phyloP scores from a whole-genome alignment of 176 grass and related monocot genomes.

The Phragmites australis region DNA sequence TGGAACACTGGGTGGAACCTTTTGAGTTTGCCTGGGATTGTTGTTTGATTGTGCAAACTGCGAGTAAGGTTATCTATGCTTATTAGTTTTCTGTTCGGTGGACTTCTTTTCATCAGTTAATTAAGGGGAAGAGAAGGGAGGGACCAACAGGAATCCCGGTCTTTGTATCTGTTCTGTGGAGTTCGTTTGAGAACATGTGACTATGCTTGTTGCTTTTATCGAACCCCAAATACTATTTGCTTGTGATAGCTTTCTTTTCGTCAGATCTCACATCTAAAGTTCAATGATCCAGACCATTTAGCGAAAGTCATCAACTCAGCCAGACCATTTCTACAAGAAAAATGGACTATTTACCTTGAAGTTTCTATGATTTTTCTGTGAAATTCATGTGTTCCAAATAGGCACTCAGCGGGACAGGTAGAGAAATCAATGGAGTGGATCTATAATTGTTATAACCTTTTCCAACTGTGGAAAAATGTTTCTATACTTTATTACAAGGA shows the following conservation, averaged over 20 bases:
- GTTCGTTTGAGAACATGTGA: not conserved
- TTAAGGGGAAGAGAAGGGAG: not conserved
- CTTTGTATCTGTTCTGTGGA: too few relatives aligned
- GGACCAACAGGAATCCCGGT: constrained; percentile 10
- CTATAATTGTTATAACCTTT: too few relatives aligned
- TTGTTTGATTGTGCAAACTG: constrained; percentile 35
- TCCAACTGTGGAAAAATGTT: too few relatives aligned
- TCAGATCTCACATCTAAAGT: not conserved
- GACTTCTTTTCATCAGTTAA: not conserved
- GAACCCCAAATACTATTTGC: constrained; percentile 17
- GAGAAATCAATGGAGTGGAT: too few relatives aligned
- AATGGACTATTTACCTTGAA: too few relatives aligned
- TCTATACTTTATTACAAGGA: too few relatives aligned
- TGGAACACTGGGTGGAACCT: constrained; percentile 24
- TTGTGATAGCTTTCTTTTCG: not conserved
- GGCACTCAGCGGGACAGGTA: too few relatives aligned
- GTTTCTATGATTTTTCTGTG: too few relatives aligned
- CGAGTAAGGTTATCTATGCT: constrained; percentile 31
- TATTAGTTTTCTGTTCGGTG: not conserved
- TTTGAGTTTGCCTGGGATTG: not conserved
- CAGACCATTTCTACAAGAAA: too few relatives aligned
- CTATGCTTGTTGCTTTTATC: not conserved
- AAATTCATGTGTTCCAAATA: too few relatives aligned
- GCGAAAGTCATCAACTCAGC: too few relatives aligned
- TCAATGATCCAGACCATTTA: constrained; percentile 40